A percentile compares a stretch with the other conserved stretches of the same genome.
Evolutionary conservation across 2,329 filamentous ascomycete genomes (phyloP).

Genomic region (Cladosporium velox): DNA sequence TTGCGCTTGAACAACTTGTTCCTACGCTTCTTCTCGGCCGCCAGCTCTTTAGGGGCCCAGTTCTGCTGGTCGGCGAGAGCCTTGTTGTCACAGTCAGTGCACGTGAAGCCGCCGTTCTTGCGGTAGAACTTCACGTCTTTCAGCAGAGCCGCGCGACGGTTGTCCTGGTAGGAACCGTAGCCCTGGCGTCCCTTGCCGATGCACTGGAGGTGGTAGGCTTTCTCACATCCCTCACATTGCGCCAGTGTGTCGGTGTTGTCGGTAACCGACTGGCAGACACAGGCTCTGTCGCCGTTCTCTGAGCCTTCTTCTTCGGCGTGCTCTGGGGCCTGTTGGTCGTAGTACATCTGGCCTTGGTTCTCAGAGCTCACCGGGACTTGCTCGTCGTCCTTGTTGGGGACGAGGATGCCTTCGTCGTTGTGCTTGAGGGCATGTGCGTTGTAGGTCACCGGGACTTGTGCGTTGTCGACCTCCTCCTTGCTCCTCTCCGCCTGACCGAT

Average conservation of each 20-base stretch:
- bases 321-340: background rate
- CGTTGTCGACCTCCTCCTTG: background rate
- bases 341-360: background rate
- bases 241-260: background rate
- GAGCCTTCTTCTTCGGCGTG: no score
- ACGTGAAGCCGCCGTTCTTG: background rate
- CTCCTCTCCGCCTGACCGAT: background rate
- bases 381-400: background rate
- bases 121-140: background rate
- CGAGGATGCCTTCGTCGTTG: background rate
- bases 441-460: background rate
- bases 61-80: background rate
- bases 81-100: background rate
- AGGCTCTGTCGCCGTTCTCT: no score
- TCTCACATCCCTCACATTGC: background rate
- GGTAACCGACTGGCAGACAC: background rate
- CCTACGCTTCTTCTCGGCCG: background rate
- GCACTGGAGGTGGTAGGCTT: background rate
- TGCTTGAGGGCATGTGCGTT: background rate
- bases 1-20: background rate
- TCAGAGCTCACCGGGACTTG: background rate
- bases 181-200: background rate
- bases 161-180: background rate
- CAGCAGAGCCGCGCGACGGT: background rate
- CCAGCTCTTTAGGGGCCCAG: background rate